Evolutionary conservation across 1,284 basidiomycete genomes (phyloP).

Genomic region (Puccinia coronata): DNA sequence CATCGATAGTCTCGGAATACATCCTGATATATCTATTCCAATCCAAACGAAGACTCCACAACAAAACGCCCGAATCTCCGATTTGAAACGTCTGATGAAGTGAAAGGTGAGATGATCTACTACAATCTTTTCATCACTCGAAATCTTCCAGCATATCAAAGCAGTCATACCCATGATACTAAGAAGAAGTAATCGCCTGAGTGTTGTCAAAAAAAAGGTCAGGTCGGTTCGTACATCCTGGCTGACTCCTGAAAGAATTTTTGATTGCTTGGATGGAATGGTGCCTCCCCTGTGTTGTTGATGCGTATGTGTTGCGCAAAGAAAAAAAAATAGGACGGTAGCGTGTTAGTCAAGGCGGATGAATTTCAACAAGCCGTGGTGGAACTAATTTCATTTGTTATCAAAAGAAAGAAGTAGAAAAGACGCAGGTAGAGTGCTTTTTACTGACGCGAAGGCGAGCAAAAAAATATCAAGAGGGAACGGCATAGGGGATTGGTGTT

Average conservation of each 20-base stretch:
- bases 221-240: not conserved
- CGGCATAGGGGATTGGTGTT: not conserved
- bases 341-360: not conserved
- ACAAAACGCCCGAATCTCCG: not conserved
- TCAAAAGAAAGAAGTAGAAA: not conserved
- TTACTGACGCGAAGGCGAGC: conserved; percentile 12
- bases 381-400: not conserved
- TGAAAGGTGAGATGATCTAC: not conserved
- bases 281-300: conserved; percentile 5
- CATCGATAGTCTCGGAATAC: not conserved
- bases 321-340: not conserved
- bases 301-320: too few relatives aligned
- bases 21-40: not conserved
- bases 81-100: not conserved
- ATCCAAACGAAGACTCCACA: conserved; percentile 4
- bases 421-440: not conserved
- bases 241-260: not conserved
- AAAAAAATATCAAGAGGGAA: not conserved
- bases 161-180: not conserved
- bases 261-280: not conserved
- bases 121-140: not conserved
- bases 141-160: not conserved
- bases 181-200: not conserved
- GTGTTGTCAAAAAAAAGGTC: not conserved
- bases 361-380: not conserved